Evolutionary conservation across 2,329 filamentous ascomycete genomes (phyloP).

Genomic region (Bretziella fagacearum): DNA sequence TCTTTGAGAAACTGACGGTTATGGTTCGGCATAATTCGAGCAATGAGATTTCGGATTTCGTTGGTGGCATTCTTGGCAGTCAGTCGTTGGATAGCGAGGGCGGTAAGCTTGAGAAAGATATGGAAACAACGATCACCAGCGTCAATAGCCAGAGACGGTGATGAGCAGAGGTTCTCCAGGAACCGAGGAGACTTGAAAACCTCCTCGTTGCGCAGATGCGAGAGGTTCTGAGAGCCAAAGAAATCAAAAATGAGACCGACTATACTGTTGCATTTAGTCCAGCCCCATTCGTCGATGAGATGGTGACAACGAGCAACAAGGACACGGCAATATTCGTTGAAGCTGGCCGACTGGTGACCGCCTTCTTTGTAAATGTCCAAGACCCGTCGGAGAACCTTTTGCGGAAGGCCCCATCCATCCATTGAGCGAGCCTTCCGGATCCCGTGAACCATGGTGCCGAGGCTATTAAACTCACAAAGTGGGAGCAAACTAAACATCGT

Average conservation of each 20-base stretch:
- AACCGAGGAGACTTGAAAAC: conserved; percentile 44
- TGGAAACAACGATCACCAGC: conserved; percentile 47
- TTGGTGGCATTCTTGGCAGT: conserved; percentile 31
- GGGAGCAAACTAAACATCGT: conserved; percentile 44
- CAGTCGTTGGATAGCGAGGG: conserved; percentile 37
- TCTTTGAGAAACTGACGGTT: conserved; percentile 48
- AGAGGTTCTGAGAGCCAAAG: conserved; percentile 44
- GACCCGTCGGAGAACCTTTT: conserved; percentile 37
- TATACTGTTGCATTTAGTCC: conserved; percentile 39
- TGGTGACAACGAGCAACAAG: conserved; percentile 44
- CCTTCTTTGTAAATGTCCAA: conserved; percentile 43
- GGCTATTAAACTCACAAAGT: conserved; percentile 39
- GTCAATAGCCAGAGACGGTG: conserved; percentile 32
- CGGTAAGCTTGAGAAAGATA: conserved; percentile 48
- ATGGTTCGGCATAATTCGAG: conserved; percentile 48
- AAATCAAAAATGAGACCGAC: conserved; percentile 50
- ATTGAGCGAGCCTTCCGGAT: conserved; percentile 19
- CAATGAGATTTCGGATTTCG: conserved; percentile 43
- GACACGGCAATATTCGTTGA: conserved; percentile 48
- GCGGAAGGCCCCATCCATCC: conserved; percentile 45
- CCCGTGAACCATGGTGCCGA: conserved; percentile 29
- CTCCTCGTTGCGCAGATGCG: conserved; percentile 48
- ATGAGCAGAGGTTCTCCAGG: conserved; percentile 33
- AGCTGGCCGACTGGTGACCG: conserved; percentile 37
- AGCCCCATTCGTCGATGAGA: conserved; percentile 48